phyloP scores from a whole-genome alignment of 257 asterid species.

The Agastache rugosa region DNA sequence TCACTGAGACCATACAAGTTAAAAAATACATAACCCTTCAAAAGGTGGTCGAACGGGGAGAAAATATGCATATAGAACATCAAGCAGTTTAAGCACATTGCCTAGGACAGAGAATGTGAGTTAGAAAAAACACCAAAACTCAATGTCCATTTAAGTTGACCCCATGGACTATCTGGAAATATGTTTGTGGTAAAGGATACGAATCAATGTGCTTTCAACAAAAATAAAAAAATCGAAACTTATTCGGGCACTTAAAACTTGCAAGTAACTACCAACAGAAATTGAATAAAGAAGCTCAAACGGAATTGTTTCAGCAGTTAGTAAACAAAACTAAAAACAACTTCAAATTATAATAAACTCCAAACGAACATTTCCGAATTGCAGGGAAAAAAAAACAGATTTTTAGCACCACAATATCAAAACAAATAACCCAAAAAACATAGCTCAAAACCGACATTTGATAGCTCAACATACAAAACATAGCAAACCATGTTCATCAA shows the following conservation, averaged over 20 bases:
- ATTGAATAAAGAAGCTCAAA: not conserved
- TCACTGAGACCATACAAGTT: conserved; percentile 1
- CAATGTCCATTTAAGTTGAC: not conserved
- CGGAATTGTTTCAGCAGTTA: not conserved
- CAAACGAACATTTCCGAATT: conserved; percentile 6
- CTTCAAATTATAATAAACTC: conserved; percentile 20
- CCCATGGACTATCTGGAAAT: not conserved
- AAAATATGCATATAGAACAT: conserved; percentile 2
- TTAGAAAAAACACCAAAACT: not conserved
- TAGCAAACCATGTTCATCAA: not conserved
- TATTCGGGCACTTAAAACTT: not conserved
- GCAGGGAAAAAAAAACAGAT: not conserved
- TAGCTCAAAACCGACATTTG: not conserved
- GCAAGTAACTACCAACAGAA: conserved; percentile 2
- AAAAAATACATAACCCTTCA: not conserved
- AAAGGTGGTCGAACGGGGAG: not conserved
- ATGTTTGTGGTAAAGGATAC: not conserved
- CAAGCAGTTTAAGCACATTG: not conserved
- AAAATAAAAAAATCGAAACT: not conserved
- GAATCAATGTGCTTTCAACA: conserved; percentile 15
- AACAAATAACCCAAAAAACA: not conserved
- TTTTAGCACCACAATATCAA: conserved; percentile 1
- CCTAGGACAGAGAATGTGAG: not conserved
- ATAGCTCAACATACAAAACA: conserved; percentile 14
- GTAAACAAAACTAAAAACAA: not conserved